Base-by-base conservation (phyloP, 164 flowering plant species). In the Brasenia schreberi region DNA sequence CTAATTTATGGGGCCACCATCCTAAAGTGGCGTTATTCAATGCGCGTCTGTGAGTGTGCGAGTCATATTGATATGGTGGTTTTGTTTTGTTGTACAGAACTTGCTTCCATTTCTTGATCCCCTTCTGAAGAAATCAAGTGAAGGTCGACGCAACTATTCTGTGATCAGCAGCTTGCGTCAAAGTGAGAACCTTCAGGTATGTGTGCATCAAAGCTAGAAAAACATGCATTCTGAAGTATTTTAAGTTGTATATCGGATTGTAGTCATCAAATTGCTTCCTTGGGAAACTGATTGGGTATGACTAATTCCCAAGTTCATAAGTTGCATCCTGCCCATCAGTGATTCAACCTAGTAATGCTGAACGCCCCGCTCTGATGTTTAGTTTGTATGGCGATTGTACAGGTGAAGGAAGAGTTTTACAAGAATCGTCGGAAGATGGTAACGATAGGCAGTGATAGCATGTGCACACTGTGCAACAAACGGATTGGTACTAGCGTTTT, bases 71-170 rank as follows among this genome's bases (percentile, higher is more conserved):
- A 60, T 18, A 17, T 6, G 9, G 1, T 6, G 9, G 1, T 60
- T 60, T 60, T 60, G 63, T 60, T 56, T 56, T 56, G 12, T 56
- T 56, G 16, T 14, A 60, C 91, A 95, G 99, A 90, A 89, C 68
- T 78, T 95, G 88, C 85, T 92, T 81, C 86, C 97, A 45, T 95
- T 95, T 81, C 91, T 95, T 72, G 96, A 85, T 67, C 97, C 97
- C n/a, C 94, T 95, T 67, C 64, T 95, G 70, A 82, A 81, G 66
- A 95, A 87, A 78, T 85, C 98, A 65, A 84, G 99, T 77, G 97
- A 91, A 79, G 93, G 87, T 12, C 78, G 77, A 63, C 77, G 98
- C 62, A 95, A 92, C 80, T 81, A 77, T n/a, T 81, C 98, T 18
- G 95, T 95, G 65, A 83, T 95, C 74, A 87, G 83, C 83, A 90